Evolutionary conservation across 1,284 basidiomycete species (phyloP).

Genomic region (Moesziomyces aphidis): DNA sequence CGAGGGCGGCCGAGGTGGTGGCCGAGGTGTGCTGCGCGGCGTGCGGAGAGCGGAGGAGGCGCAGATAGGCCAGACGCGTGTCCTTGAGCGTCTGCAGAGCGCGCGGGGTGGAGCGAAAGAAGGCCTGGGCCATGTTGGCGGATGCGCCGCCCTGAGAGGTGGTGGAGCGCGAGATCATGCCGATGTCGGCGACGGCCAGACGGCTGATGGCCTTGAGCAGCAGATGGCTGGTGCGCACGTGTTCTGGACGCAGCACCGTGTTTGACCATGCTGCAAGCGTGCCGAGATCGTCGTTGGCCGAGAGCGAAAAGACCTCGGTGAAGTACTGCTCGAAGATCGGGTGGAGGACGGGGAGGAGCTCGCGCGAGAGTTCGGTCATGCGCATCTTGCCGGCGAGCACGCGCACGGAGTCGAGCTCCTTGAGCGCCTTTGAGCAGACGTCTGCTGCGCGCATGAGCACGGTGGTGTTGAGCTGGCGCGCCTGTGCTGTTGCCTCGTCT

Average conservation of each 20-base stretch:
- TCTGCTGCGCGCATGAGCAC: constrained; percentile 60
- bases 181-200: constrained; percentile 61
- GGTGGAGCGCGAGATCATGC: constrained; percentile 51
- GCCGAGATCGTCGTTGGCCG: constrained; percentile 22
- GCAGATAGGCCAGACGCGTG: constrained; percentile 44
- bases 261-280: constrained; percentile 54
- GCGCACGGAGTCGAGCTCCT: constrained; percentile 62
- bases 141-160: constrained; percentile 32
- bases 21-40: constrained; percentile 20
- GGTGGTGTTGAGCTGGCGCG: constrained; percentile 40
- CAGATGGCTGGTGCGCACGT: constrained; percentile 63
- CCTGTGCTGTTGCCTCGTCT: constrained; percentile 13
- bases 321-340: constrained; percentile 63
- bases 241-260: constrained; percentile 43
- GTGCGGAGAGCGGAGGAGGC: constrained; percentile 30
- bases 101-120: constrained; percentile 60
- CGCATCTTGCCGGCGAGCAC: constrained; percentile 64
- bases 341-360: constrained; percentile 59
- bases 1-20: constrained; percentile 14
- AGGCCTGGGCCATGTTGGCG: constrained; percentile 58
- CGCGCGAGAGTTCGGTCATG: constrained; percentile 63
- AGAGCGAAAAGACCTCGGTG: constrained; percentile 49
- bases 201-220: constrained; percentile 58
- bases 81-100: constrained; percentile 52
- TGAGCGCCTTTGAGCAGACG: constrained; percentile 57